Evolutionary conservation across 805 yeast genomes (phyloP).

Genomic region (Starmerella potacharoeniae): DNA sequence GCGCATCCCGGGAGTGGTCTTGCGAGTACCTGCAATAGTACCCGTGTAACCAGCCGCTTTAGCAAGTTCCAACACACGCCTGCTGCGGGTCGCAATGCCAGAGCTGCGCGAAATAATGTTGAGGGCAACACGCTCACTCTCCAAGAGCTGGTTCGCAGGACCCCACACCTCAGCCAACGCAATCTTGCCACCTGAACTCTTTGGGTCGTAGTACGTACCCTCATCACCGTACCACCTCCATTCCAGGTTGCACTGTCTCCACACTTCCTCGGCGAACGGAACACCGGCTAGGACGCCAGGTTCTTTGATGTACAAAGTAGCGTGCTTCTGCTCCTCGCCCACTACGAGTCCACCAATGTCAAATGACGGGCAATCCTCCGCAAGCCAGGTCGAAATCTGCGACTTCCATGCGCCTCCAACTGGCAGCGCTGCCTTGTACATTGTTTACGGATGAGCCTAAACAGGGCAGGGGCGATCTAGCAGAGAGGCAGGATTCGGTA

Average conservation of each 20-base stretch:
- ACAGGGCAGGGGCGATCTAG: background rate
- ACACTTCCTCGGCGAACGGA: conserved; percentile 82
- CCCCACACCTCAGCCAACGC: conserved; percentile 72
- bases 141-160: conserved; percentile 62
- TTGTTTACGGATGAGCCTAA: background rate
- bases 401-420: conserved; percentile 70
- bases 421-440: conserved; percentile 40
- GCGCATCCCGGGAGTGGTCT: conserved; percentile 94
- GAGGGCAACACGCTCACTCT: conserved; percentile 79
- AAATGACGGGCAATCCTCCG: conserved; percentile 86
- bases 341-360: conserved; percentile 94
- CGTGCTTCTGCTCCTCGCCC: conserved; percentile 61
- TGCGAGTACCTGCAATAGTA: conserved; percentile 87
- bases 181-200: conserved; percentile 38
- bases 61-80: conserved; percentile 47
- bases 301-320: conserved; percentile 71
- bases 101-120: conserved; percentile 72
- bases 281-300: conserved; percentile 72
- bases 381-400: conserved; percentile 60
- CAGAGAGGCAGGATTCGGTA: background rate
- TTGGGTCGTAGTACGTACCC: conserved; percentile 46
- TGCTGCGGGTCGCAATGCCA: conserved; percentile 75
- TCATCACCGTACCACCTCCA: conserved; percentile 68
- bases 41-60: conserved; percentile 62
- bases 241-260: conserved; percentile 55